Evolutionary conservation across 2,329 filamentous ascomycete genomes (phyloP).

Genomic region (Teratosphaeria gauchensis): DNA sequence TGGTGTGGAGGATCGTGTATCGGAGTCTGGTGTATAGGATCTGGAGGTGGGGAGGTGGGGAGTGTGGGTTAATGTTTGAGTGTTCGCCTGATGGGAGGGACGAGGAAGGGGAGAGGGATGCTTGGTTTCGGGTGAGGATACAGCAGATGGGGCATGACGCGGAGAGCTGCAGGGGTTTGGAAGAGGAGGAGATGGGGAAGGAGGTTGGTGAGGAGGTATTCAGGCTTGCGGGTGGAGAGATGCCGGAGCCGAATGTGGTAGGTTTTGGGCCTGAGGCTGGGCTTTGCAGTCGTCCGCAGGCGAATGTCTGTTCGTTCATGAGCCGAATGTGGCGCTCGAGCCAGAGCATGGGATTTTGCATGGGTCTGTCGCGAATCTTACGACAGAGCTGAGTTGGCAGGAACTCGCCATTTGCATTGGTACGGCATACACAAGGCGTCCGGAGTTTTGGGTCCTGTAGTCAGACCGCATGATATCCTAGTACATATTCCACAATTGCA

Average conservation of each 20-base stretch:
- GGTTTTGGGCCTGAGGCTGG: slow-evolving; percentile 8
- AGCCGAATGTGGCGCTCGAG: background rate
- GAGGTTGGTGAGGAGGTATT: slow-evolving; percentile 21
- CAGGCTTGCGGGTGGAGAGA: slow-evolving; percentile 14
- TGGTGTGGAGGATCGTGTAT: slow-evolving; percentile 27
- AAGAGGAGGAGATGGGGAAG: slow-evolving; percentile 2
- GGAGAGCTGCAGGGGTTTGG: background rate
- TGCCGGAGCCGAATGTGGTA: slow-evolving; percentile 5
- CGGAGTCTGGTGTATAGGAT: slow-evolving; percentile 23
- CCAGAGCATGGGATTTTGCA: background rate
- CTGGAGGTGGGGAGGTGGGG: slow-evolving; percentile 26
- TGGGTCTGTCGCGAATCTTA: background rate
- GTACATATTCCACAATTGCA: background rate
- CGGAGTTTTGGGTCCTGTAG: background rate
- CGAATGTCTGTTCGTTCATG: background rate
- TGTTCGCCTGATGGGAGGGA: slow-evolving; percentile 6
- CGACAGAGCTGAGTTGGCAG: background rate
- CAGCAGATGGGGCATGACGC: background rate
- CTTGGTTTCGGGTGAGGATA: slow-evolving; percentile 9
- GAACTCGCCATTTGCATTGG: background rate
- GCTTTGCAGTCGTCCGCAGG: background rate
- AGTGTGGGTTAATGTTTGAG: slow-evolving; percentile 22
- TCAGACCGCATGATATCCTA: background rate
- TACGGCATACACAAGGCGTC: background rate
- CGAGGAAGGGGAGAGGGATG: slow-evolving; percentile 3